Percentiles rank a stretch among this genome's conserved stretches.
Evolutionary conservation across 2,329 filamentous ascomycete genomes (phyloP).

Genomic region (Mariannaea sp.): DNA sequence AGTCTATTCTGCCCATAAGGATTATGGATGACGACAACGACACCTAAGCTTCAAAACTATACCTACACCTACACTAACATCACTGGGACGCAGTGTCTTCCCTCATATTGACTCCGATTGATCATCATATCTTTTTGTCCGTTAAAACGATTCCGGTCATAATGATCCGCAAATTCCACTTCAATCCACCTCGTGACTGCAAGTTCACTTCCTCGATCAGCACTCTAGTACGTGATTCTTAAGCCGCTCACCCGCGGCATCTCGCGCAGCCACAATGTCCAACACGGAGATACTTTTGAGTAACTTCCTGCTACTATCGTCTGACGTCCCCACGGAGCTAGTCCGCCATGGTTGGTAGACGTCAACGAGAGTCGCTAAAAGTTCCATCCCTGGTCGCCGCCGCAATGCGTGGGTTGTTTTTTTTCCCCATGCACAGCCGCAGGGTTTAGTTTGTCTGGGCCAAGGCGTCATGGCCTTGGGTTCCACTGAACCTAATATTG

Average conservation of each 20-base stretch:
- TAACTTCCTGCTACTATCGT: conserved; percentile 9
- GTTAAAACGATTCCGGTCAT: neutral
- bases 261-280: neutral
- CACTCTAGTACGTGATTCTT: conserved; percentile 7
- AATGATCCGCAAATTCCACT: conserved; percentile 5
- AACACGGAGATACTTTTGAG: conserved; percentile 2
- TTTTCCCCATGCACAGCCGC: neutral
- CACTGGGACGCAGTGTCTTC: neutral
- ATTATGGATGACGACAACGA: conserved; percentile 14
- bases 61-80: neutral
- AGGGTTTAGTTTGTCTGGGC: neutral
- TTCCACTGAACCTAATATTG: conserved; percentile 40
- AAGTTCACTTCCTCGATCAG: conserved; percentile 7
- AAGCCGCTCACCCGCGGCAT: conserved; percentile 7
- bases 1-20: neutral
- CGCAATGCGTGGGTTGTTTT: neutral
- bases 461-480: neutral
- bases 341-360: conserved; percentile 12
- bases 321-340: neutral
- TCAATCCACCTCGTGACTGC: conserved; percentile 4
- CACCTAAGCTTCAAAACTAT: no score
- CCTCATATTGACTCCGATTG: conserved; percentile 3
- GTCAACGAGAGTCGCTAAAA: conserved; percentile 7
- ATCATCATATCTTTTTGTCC: neutral
- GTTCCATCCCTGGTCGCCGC: conserved; percentile 1